Conservation (phyloP, 306 rosid genomes). For the Pachyrhizus erosus region DNA sequence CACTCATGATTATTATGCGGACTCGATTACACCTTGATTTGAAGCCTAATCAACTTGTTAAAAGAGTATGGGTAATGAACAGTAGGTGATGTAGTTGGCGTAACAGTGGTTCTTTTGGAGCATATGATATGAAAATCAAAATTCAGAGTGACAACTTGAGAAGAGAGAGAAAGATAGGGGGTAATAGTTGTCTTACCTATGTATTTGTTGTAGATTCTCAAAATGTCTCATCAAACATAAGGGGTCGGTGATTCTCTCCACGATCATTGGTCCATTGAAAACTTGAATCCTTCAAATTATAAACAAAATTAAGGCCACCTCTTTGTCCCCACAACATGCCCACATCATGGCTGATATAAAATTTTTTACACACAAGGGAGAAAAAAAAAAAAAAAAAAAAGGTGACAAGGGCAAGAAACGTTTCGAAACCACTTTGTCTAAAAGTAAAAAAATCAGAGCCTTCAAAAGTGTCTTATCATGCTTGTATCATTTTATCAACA, state of each 20-base stretch:
- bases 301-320: conserved; percentile 45
- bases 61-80: conserved; percentile 34
- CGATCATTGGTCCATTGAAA: conserved; percentile 51
- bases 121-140: conserved; percentile 46
- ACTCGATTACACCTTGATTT: conserved; percentile 43
- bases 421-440: conserved; percentile 45
- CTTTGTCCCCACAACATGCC: conserved; percentile 55
- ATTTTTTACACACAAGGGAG: background rate
- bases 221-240: conserved; percentile 68
- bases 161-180: conserved; percentile 43
- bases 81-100: conserved; percentile 27
- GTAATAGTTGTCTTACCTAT: conserved; percentile 38
- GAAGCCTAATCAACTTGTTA: conserved; percentile 38
- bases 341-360: conserved; percentile 34
- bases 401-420: conserved; percentile 36
- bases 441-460: conserved; percentile 35
- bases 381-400: background rate
- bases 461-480: conserved; percentile 58
- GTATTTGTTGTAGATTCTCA: conserved; percentile 57
- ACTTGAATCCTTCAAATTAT: conserved; percentile 44
- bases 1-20: conserved; percentile 44
- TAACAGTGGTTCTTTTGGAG: conserved; percentile 47
- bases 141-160: conserved; percentile 30
- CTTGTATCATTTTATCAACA: conserved; percentile 45
- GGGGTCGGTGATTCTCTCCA: conserved; percentile 59